Base-by-base conservation (phyloP, 2,329 filamentous ascomycete genomes). In the Ophiostoma australiae region DNA sequence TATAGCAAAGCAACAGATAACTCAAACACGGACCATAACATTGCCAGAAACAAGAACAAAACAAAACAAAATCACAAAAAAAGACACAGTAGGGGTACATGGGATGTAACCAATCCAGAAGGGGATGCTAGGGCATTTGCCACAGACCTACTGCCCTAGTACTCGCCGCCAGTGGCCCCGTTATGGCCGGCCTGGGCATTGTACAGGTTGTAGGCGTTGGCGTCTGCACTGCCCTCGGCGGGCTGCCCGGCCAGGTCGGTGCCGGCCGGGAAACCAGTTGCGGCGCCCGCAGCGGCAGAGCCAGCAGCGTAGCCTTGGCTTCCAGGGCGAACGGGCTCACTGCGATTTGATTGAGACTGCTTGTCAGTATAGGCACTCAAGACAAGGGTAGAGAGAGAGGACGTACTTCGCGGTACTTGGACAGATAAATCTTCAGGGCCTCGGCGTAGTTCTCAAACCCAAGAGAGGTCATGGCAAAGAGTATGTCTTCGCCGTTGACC, bases 361-460 rank as follows among this genome's bases (percentile, higher is more conserved):
- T 70, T 55, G 23, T 61, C 15, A 61, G 58, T 4, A 17, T 48
- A 15, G 13, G 23, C 39, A 33, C 27, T 23, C 4, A 33, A 58
- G 41, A n/a, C 48, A 55, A 8, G 27, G 5, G 58, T 13, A 20
- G 58, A 17, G 13, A 44, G 33, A 8, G 2, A 39, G 3, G 15
- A 37, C 91, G 88, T 86, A 98, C 95, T 87, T 99, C 95, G 80
- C 95, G 90, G 81, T 98, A 99, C 79, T 97, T 95, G 72, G 94
- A 93, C 61, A 99, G 86, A 80, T 99, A 99, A 76, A 99, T 97
- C 82, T 99, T 99, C 72, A 99, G 85, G 1, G 95, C 95, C 80
- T 99, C 95, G 35, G 94, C 91, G 79, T 99, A 99, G 82, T 99
- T 99, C 82, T 99, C 95, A 80, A 99, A 99, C 0, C 95, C 95